Percentiles rank a stretch among this genome's conserved stretches.
Evolutionary conservation across 2,329 filamentous ascomycete species (phyloP).

Genomic region (Ophiostoma ulmi): DNA sequence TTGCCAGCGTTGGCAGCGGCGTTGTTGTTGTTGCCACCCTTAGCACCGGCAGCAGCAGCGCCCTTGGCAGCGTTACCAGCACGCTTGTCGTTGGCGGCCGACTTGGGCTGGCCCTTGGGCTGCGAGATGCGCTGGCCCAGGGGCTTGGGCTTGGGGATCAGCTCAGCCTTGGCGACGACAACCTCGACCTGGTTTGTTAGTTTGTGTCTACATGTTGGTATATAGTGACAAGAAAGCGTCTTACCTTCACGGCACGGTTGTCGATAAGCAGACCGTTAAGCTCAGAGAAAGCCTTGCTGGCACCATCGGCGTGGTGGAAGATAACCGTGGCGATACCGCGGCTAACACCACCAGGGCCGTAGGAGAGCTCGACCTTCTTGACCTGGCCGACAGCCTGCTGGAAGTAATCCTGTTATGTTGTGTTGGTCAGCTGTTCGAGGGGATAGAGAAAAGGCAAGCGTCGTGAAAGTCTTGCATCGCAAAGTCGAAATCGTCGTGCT

Average conservation of each 20-base stretch:
- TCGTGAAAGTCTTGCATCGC: constrained; percentile 32
- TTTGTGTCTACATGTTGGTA: neutral
- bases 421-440: constrained; percentile 57
- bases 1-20: constrained; percentile 35
- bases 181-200: constrained; percentile 67
- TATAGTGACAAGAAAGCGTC: constrained; percentile 23
- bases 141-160: constrained; percentile 60
- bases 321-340: constrained; percentile 87
- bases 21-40: constrained; percentile 31
- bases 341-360: constrained; percentile 87
- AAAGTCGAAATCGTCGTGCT: constrained; percentile 24
- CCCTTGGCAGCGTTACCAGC: constrained; percentile 2
- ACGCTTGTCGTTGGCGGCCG: constrained; percentile 67
- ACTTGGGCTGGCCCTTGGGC: constrained; percentile 72
- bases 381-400: constrained; percentile 78
- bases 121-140: constrained; percentile 75
- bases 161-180: constrained; percentile 69
- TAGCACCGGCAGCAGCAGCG: constrained; percentile 46
- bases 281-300: constrained; percentile 74
- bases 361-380: constrained; percentile 85
- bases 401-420: constrained; percentile 87
- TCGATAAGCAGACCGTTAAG: constrained; percentile 90
- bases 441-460: constrained; percentile 51
- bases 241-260: constrained; percentile 81
- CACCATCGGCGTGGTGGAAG: constrained; percentile 75